Evolutionary conservation across 371 early-diverging fungal genomes (phyloP).

Genomic region (Mortierella sp.): DNA sequence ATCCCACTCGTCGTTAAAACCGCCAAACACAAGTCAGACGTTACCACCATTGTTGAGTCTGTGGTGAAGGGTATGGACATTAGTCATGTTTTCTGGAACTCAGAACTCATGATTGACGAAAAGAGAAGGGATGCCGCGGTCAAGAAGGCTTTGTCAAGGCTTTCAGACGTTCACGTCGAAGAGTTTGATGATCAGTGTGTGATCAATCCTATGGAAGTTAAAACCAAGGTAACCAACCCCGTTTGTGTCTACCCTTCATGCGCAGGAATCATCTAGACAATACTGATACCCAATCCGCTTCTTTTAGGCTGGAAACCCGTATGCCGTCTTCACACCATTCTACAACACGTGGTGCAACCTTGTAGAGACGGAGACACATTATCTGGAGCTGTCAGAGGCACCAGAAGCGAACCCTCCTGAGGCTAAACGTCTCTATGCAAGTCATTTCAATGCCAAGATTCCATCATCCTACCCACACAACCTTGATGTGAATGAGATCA

Average conservation of each 20-base stretch:
- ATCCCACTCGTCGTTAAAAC: constrained; percentile 64
- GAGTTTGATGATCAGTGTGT: constrained; percentile 65
- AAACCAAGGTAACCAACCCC: constrained; percentile 52
- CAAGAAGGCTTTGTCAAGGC: constrained; percentile 13
- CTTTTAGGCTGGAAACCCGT: constrained; percentile 52
- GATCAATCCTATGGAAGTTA: constrained; percentile 58
- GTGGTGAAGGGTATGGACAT: constrained; percentile 27
- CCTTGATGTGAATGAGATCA: constrained; percentile 15
- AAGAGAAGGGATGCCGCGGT: constrained; percentile 28
- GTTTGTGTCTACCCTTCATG: too few relatives aligned
- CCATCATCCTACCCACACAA: constrained; percentile 53
- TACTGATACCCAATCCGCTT: too few relatives aligned
- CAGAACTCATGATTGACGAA: constrained; percentile 50
- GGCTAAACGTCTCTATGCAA: constrained; percentile 20
- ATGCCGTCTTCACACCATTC: constrained; percentile 58
- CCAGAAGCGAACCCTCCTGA: constrained; percentile 26
- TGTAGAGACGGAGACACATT: constrained; percentile 33
- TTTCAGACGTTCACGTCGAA: constrained; percentile 16
- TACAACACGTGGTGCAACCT: constrained; percentile 55
- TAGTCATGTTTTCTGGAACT: constrained; percentile 46
- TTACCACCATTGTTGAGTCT: constrained; percentile 21
- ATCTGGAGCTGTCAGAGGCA: constrained; percentile 24
- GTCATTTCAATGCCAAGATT: constrained; percentile 45
- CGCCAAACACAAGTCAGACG: constrained; percentile 28
- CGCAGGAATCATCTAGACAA: too few relatives aligned